Conservation (phyloP, 176 grass and related monocot species). For the Rhynchospora pubera region DNA sequence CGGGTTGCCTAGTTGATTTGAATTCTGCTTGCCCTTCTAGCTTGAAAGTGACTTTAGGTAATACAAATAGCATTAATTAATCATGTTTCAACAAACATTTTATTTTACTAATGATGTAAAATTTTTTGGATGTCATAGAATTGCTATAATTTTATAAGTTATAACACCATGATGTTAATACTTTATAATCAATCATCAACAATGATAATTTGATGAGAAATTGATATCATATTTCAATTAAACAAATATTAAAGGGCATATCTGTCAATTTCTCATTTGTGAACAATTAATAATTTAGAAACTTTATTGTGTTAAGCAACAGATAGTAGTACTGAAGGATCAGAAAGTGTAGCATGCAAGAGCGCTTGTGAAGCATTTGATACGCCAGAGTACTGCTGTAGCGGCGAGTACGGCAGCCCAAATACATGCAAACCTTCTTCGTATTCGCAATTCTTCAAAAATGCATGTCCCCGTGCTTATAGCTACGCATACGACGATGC, state of each 20-base stretch:
- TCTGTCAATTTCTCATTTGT: neutral
- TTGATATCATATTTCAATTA: neutral
- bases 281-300: neutral
- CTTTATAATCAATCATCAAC: neutral
- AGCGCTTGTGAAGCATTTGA: constrained; percentile 56
- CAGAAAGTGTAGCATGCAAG: constrained; percentile 38
- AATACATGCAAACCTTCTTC: constrained; percentile 35
- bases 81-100: neutral
- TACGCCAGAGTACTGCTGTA: constrained; percentile 48
- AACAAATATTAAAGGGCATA: neutral
- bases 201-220: neutral
- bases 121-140: no score
- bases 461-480: constrained; percentile 41
- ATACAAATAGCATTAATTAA: no score
- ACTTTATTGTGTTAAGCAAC: neutral
- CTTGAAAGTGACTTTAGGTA: constrained; percentile 33
- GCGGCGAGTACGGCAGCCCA: constrained; percentile 36
- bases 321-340: constrained; percentile 1
- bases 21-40: constrained; percentile 52
- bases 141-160: neutral
- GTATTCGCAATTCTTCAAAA: constrained; percentile 50
- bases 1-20: constrained; percentile 64
- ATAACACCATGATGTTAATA: neutral
- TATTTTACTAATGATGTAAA: neutral
- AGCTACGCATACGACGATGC: constrained; percentile 70